Evolutionary conservation across 2,329 filamentous ascomycete genomes (phyloP).

Genomic region (Onygenales sp.): DNA sequence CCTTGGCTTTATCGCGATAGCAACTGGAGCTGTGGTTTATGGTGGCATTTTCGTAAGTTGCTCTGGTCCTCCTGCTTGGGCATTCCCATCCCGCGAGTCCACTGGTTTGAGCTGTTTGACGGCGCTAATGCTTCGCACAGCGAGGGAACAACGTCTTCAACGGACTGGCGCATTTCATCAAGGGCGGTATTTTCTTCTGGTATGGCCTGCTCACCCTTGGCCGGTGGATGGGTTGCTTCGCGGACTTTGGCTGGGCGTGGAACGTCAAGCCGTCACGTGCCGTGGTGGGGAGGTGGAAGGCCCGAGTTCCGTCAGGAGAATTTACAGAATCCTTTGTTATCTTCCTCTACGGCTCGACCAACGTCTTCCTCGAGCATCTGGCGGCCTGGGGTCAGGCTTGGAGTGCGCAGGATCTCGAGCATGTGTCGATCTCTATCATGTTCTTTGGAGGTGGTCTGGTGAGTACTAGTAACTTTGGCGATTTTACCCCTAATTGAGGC

Average conservation of each 20-base stretch:
- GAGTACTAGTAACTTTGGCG: conserved; percentile 16
- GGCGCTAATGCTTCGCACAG: conserved; percentile 32
- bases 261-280: conserved; percentile 62
- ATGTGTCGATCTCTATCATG: conserved; percentile 83
- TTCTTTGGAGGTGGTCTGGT: conserved; percentile 89
- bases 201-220: conserved; percentile 79
- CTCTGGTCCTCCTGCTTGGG: background rate
- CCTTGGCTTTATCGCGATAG: conserved; percentile 64
- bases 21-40: conserved; percentile 65
- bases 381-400: conserved; percentile 61
- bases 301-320: conserved; percentile 62
- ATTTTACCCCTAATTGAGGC: background rate
- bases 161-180: conserved; percentile 86
- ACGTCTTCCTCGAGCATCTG: conserved; percentile 88
- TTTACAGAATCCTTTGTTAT: conserved; percentile 86
- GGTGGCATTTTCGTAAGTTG: conserved; percentile 72
- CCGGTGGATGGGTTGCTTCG: conserved; percentile 83
- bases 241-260: conserved; percentile 91
- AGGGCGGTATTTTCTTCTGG: conserved; percentile 92
- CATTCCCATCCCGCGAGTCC: background rate
- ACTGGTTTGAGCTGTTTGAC: background rate
- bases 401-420: conserved; percentile 75
- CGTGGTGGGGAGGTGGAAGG: conserved; percentile 53
- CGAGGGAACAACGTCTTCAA: conserved; percentile 63
- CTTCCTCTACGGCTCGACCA: conserved; percentile 78